phyloP scores from a whole-genome alignment of 176 grass and related monocot genomes.

The Poa annua region DNA sequence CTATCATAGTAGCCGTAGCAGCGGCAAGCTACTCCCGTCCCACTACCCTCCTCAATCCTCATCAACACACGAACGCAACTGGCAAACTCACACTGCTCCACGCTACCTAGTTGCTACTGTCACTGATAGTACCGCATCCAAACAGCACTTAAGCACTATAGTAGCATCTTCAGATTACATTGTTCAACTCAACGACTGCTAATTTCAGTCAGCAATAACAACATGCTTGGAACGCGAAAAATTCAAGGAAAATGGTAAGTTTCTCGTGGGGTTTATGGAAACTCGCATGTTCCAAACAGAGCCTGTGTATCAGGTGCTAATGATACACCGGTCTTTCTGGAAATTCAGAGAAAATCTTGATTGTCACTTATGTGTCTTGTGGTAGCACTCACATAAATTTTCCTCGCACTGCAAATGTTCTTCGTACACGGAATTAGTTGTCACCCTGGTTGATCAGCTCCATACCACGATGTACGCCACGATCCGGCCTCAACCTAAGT shows the following conservation, averaged over 20 bases:
- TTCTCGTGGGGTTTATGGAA: neutral
- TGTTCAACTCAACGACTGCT: neutral
- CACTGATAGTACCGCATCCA: neutral
- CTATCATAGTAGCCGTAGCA: neutral
- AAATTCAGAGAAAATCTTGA: neutral
- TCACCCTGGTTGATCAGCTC: conserved; percentile 26
- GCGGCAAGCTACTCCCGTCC: conserved; percentile 33
- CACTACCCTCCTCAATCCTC: conserved; percentile 27
- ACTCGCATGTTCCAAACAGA: neutral
- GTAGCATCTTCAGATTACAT: neutral
- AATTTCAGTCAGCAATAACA: conserved; percentile 11
- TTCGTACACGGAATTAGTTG: neutral
- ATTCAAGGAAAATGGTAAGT: neutral
- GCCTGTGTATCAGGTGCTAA: neutral
- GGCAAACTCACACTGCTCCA: neutral
- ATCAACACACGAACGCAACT: neutral
- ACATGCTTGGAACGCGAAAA: neutral
- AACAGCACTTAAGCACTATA: neutral
- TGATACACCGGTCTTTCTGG: neutral
- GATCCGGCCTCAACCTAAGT: conserved; percentile 31
- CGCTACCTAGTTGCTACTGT: conserved; percentile 24
- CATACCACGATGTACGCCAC: conserved; percentile 30
- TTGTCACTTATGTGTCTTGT: neutral
- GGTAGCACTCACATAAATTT: neutral
- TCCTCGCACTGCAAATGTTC: neutral